A percentile compares a stretch with the other conserved stretches of the same genome.
phyloP scores from a whole-genome alignment of 129 eudicot species.

The Chrysanthemum lavandulifolium region DNA sequence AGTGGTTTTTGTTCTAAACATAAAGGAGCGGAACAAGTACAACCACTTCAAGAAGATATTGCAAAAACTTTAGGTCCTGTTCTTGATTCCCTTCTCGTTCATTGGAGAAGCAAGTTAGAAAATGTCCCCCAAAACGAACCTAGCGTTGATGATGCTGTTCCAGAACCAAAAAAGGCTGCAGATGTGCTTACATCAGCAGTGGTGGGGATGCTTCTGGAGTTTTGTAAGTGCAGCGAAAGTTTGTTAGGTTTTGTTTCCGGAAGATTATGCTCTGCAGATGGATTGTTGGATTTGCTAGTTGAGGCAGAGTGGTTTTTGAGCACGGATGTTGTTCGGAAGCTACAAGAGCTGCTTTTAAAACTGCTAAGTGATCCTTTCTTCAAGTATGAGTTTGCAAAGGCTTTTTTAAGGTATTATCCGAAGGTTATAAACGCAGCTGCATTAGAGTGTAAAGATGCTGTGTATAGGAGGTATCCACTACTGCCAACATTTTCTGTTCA shows the following conservation, averaged over 20 bases:
- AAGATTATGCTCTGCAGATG: conserved; percentile 50
- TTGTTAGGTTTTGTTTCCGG: conserved; percentile 86
- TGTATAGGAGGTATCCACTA: conserved; percentile 62
- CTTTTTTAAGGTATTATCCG: conserved; percentile 73
- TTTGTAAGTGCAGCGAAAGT: conserved; percentile 84
- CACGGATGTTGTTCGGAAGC: conserved; percentile 53
- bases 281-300: conserved; percentile 67
- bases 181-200: conserved; percentile 66
- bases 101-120: conserved; percentile 62
- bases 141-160: conserved; percentile 29
- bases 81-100: conserved; percentile 57
- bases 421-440: conserved; percentile 57
- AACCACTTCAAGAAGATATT: conserved; percentile 71
- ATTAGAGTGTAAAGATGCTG: conserved; percentile 46
- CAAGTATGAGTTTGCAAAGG: conserved; percentile 92
- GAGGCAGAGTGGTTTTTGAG: conserved; percentile 78
- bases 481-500: conserved; percentile 90
- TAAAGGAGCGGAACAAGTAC: conserved; percentile 95
- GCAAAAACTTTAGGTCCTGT: conserved; percentile 77
- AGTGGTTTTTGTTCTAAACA: conserved; percentile 98
- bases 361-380: conserved; percentile 81
- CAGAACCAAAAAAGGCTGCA: conserved; percentile 40
- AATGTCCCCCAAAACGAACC: conserved; percentile 32
- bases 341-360: conserved; percentile 86
- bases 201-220: conserved; percentile 87